Base-by-base conservation (phyloP, 2,329 filamentous ascomycete genomes). In the Cryphonectria parasitica region DNA sequence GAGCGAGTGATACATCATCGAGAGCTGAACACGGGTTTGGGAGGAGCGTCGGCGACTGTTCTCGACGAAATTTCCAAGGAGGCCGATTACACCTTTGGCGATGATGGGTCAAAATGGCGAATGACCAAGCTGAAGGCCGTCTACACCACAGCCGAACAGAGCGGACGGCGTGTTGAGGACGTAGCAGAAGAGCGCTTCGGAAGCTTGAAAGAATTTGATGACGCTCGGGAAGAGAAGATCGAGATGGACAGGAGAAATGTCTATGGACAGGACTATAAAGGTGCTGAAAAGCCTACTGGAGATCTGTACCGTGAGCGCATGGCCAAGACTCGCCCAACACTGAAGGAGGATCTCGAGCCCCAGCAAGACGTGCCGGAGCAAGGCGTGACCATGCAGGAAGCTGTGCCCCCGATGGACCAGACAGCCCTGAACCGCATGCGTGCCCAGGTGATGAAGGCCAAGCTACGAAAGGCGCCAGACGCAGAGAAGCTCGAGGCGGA, bases 391-490 rank as follows among this genome's bases (percentile, higher is more conserved):
- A 85, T 93, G 2, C 87, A 90, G n/a, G 83, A 86, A 45, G 58
- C 77, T 80, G 64, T 81, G 82, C 36, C 78, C 84, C 83, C 85
- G 25, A 82, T 97, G 28, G 92, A 97, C 75, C 90, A 92, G 77
- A 96, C 93, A 0, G 85, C 90, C 0, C 84, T 99, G 69, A 99
- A 99, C 80, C 90, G 93, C 72, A 87, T 99, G 65, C 95, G 95
- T 74, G 96, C 96, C 0, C 92, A 96, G 77, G 91, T 98, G 85
- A 95, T 99, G 92, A 98, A 97, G 79, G 96, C 96, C 5, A 97
- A 97, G 78, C 83, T 99, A 63, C 91, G 90, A 72, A 91, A 91
- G 22, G 90, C 92, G 0, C 88, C 93, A 0, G 90, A 97, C 74
- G 91, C 90, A 1, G 88, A 88, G 2, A 87, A 91, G 74, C 87